Conservation (phyloP, 2,329 filamentous ascomycete species). For the Bertia moriformis region DNA sequence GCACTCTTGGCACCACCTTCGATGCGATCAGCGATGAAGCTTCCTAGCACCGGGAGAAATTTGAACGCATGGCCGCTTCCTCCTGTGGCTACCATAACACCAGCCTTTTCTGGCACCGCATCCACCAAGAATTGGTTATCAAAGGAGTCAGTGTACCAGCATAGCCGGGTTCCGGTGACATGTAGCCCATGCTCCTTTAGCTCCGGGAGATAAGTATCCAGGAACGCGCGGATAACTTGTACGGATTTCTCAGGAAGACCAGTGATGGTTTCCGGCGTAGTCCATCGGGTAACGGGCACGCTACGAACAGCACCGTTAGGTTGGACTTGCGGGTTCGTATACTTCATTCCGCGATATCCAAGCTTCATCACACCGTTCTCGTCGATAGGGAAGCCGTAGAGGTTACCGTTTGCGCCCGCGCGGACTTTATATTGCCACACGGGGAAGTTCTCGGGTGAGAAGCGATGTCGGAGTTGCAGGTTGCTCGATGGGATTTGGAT, state of each 20-base stretch:
- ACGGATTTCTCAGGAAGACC: conserved; percentile 13
- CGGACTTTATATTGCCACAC: conserved; percentile 18
- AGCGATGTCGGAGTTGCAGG: conserved; percentile 20
- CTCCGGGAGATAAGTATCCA: conserved; percentile 26
- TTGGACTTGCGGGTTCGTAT: conserved; percentile 24
- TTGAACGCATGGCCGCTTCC: conserved; percentile 50
- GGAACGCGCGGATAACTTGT: conserved; percentile 14
- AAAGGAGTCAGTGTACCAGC: conserved; percentile 41
- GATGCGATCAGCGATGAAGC: conserved; percentile 34
- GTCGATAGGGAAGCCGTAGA: conserved; percentile 31
- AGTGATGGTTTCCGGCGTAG: conserved; percentile 7
- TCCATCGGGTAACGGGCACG: conserved; percentile 22
- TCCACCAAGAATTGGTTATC: conserved; percentile 38
- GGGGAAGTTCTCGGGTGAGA: conserved; percentile 26
- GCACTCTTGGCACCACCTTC: conserved; percentile 18
- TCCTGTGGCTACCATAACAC: conserved; percentile 42
- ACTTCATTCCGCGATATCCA: conserved; percentile 34
- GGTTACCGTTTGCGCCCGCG: conserved; percentile 19
- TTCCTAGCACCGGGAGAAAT: conserved; percentile 41
- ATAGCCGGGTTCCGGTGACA: conserved; percentile 26
- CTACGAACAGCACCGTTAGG: conserved; percentile 20
- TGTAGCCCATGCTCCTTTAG: too few relatives aligned
- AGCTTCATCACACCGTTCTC: conserved; percentile 28
- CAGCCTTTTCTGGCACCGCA: conserved; percentile 30
- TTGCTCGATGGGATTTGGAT: conserved; percentile 23